Conservation (phyloP, 148 eudicot genomes). For the Nepenthes gracilis region DNA sequence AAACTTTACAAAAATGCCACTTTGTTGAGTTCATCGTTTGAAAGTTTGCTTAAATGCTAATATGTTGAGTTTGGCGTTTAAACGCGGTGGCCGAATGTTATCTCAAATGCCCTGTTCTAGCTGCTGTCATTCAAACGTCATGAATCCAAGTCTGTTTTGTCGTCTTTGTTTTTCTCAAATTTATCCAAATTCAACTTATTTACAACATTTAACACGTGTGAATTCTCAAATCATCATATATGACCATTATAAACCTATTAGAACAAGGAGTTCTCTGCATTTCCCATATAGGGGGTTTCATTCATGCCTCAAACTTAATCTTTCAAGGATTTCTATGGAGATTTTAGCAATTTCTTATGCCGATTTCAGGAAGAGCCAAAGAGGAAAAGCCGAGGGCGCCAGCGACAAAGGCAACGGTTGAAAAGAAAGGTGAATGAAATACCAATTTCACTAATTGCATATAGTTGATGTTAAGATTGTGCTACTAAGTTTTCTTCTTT, state of each 20-base stretch:
- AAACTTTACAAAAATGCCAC: neutral
- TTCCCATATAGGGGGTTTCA: too few species aligned
- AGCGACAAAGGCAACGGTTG: conserved; percentile 49
- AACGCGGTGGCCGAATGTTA: too few species aligned
- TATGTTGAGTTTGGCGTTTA: too few species aligned
- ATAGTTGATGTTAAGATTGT: neutral
- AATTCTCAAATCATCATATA: too few species aligned
- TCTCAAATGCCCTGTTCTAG: neutral
- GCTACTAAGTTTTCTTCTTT: neutral
- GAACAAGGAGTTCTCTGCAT: too few species aligned
- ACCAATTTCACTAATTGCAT: neutral
- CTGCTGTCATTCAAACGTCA: neutral
- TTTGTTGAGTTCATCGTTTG: neutral
- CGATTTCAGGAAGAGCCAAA: conserved; percentile 11
- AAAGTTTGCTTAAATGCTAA: too few species aligned
- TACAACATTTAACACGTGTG: too few species aligned
- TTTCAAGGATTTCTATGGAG: too few species aligned
- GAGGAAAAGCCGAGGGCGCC: conserved; percentile 56
- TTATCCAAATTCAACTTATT: too few species aligned
- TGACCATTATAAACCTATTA: too few species aligned
- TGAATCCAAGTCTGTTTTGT: neutral
- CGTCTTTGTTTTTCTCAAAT: neutral
- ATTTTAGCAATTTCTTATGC: too few species aligned
- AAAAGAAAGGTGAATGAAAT: conserved; percentile 41
- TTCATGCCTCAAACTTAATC: too few species aligned